These are phyloP conservation scores for Trebouxiophyceae sp. DNA, from an alignment of 163 green algal genomes.

Conservation along the genomic window DNA sequence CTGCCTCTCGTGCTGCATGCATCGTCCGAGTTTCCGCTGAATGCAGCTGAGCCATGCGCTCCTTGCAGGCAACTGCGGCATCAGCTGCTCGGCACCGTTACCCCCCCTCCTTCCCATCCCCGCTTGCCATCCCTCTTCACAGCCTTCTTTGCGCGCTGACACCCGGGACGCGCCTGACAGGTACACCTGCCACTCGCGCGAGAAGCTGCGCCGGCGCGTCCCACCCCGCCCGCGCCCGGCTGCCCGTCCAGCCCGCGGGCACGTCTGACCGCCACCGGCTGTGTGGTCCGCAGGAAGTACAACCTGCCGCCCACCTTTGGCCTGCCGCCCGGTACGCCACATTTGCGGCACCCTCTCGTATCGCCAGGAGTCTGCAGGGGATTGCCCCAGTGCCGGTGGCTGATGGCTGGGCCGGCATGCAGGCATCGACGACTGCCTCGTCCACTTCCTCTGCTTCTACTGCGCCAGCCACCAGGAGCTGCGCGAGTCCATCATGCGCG, in stretches of 20 bases:
- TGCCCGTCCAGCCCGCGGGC: neutral
- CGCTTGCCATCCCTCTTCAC: no score
- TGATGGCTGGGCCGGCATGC: neutral
- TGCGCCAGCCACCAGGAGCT: conserved; percentile 36
- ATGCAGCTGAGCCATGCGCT: no score
- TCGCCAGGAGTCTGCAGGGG: no score
- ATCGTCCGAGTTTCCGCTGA: no score
- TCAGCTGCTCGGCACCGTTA: conserved; percentile 36
- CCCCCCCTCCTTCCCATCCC: no score
- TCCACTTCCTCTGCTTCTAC: conserved; percentile 47
- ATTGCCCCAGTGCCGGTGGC: no score
- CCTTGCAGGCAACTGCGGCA: conserved; percentile 24
- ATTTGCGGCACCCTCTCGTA: no score
- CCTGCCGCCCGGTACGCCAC: conserved; percentile 18
- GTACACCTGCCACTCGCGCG: conserved; percentile 36
- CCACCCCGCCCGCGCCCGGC: no score
- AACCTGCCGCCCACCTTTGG: conserved; percentile 34
- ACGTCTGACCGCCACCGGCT: neutral
- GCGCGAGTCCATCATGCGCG: conserved; percentile 27
- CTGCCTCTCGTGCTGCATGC: no score
- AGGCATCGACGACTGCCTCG: conserved; percentile 37
- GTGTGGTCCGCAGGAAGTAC: conserved; percentile 24
- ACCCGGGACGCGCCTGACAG: no score
- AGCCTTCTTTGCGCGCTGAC: no score
- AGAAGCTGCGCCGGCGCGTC: conserved; percentile 29